Base-by-base conservation (phyloP, 257 asterid genomes). In the Rehmannia glutinosa region DNA sequence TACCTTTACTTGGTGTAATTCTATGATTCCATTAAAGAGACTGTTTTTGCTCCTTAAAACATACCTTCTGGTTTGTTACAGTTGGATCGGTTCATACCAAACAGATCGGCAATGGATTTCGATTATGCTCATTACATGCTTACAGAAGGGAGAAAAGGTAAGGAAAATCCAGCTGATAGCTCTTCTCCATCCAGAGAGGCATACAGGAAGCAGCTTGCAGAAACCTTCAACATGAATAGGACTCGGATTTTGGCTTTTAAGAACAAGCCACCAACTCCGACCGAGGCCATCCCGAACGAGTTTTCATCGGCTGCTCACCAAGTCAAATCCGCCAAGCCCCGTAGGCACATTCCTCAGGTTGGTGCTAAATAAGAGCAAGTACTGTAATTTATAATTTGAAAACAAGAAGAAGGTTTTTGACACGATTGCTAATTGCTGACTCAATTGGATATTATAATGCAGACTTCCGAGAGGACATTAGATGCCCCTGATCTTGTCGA, bases 71-170 rank as follows among this genome's bases (percentile, higher is more conserved):
- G 45, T 73, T 77, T 64, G n/a, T n/a, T 35, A 53, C 85, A 87
- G 97, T 77, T 87, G 90, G 97, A 90, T 62, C 83, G 97, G 72
- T 87, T 90, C 79, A 90, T 90, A 33, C 97, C 97, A 4, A 90
- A 90, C 45, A 79, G 96, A 66, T 90, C 96, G 0, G 96, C 95
- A 0, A 90, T 90, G 90, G 96, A 90, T 71, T 77, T 87, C 19
- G 95, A 86, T 50, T 90, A 77, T 19, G 97, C 95, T 0, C 90
- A 82, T 69, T 81, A 74, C 83, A 87, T 90, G 96, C 84, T 90
- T 13, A 90, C 95, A 0, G 87, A 80, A 73, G 86, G 82, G 43
- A 69, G 70, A 58, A 85, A 86, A 81, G 96, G 88, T 81, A 87
- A 90, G 92, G 92, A 86, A 73, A 88, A 87, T 30, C 90, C 97